Base-by-base conservation (phyloP, 2,329 filamentous ascomycete genomes). In the Verticillium nonalfalfae region DNA sequence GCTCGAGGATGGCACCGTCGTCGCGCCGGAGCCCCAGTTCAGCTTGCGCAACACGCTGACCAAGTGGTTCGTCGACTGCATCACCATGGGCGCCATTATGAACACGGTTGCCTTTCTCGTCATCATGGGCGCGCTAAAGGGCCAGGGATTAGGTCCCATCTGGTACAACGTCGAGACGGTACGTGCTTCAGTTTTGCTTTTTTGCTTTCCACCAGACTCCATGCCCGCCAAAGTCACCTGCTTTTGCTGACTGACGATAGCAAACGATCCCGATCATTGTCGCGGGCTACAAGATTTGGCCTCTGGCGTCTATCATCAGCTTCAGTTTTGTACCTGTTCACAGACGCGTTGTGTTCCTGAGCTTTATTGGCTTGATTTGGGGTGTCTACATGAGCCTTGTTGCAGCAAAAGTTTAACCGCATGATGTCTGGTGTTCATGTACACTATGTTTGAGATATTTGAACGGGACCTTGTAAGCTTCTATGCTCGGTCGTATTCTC, bases 21-120 rank as follows among this genome's bases (percentile, higher is more conserved):
- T 66, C 3, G 61, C 66, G 54, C 61, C 60, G 34, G 70, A 68
- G 13, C 66, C 71, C 11, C 73, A 72, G 63, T 74, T 81, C 11
- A 78, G 76, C 66, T 62, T 74, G 64, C 69, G 69, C 26, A 81
- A 79, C 55, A 81, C 79, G 0, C 61, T 80, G 36, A 68, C 72
- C 13, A 82, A 82, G 69, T 81, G 78, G 78, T 81, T 82, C 64
- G 72, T 81, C 26, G 79, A 82, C 63, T 81, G 79, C 65, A 80
- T 81, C 65, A 78, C 77, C 14, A 68, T 78, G 6, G 79, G 79
- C 36, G 78, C 78, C 2, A 71, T 80, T 45, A 68, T 79, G 68
- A 81, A 81, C 67, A 80, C 77, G 1, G 67, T 76, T 39, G 77
- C 77, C 36, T 81, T 81, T 64, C 70, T 80, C 52, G 21, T 78